Conservation (phyloP, 2,329 filamentous ascomycete genomes). For the Amauroascus niger region DNA sequence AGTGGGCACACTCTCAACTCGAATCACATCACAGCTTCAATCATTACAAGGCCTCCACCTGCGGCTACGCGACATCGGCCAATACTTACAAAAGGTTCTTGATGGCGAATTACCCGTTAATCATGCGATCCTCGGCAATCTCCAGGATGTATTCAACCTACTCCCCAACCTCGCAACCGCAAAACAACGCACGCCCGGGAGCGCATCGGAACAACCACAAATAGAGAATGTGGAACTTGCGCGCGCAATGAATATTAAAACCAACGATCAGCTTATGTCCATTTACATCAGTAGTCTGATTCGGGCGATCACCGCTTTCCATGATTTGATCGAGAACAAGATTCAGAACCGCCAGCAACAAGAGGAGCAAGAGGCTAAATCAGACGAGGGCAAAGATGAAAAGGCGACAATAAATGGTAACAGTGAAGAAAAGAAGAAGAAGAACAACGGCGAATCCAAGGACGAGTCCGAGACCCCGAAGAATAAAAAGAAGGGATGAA, state of each 20-base stretch:
- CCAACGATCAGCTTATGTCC: constrained; percentile 96
- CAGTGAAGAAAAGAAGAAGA: constrained; percentile 43
- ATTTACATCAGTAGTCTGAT: constrained; percentile 97
- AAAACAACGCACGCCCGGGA: constrained; percentile 41
- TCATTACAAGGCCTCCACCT: constrained; percentile 93
- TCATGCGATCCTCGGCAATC: constrained; percentile 90
- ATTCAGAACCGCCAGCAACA: constrained; percentile 97
- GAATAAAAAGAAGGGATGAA: constrained; percentile 54
- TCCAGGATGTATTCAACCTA: constrained; percentile 99
- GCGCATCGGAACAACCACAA: constrained; percentile 47
- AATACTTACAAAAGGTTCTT: constrained; percentile 91
- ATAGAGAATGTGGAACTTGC: constrained; percentile 72
- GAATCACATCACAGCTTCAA: constrained; percentile 95
- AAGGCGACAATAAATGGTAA: constrained; percentile 32
- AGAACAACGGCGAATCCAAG: constrained; percentile 45
- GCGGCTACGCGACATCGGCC: constrained; percentile 85
- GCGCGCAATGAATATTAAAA: constrained; percentile 98
- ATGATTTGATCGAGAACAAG: constrained; percentile 99
- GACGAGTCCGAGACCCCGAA: constrained; percentile 48
- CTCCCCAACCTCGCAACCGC: constrained; percentile 90
- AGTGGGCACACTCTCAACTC: constrained; percentile 88
- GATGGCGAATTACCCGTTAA: constrained; percentile 90
- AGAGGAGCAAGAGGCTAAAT: constrained; percentile 81
- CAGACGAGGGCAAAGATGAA: constrained; percentile 54
- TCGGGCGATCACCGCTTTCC: constrained; percentile 95